Evolutionary conservation across 202 grass and related monocot genomes (phyloP).

Genomic region (Thinopyrum obtusiflorum): DNA sequence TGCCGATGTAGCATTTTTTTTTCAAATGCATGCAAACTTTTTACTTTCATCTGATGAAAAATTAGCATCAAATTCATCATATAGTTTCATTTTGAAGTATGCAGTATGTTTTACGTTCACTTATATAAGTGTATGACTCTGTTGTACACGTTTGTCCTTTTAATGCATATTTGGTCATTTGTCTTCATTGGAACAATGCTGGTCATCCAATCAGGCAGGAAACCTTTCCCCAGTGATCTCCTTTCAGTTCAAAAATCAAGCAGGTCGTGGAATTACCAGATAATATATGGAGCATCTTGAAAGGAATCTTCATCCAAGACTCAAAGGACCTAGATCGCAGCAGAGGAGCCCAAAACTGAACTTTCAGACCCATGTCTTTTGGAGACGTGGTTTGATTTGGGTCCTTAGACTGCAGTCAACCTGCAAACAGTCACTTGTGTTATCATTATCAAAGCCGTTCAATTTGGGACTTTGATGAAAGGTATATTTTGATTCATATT

Average conservation of each 20-base stretch:
- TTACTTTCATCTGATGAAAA: constrained; percentile 3
- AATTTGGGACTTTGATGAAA: constrained; percentile 20
- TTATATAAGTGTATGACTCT: neutral
- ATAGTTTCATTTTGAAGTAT: neutral
- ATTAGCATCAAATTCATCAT: neutral
- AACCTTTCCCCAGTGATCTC: constrained; percentile 11
- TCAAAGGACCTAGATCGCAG: constrained; percentile 53
- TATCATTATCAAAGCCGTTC: constrained; percentile 49
- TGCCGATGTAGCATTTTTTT: neutral
- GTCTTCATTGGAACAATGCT: neutral
- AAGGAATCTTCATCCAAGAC: constrained; percentile 69
- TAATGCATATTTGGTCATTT: neutral
- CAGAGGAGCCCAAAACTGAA: constrained; percentile 31
- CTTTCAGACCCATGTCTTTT: constrained; percentile 31
- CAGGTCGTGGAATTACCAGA: constrained; percentile 57
- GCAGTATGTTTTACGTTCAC: neutral
- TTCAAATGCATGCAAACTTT: neutral
- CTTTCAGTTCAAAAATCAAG: constrained; percentile 36
- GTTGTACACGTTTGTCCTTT: neutral
- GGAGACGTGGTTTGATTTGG: constrained; percentile 59
- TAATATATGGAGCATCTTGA: constrained; percentile 57
- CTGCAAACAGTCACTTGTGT: constrained; percentile 86
- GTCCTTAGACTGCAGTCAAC: constrained; percentile 80
- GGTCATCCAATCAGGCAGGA: neutral
- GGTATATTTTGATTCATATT: constrained; percentile 18